Evolutionary conservation across 2,329 filamentous ascomycete species (phyloP), one percentile per base, ranked within the genome.

Genomic region (Fusarium sarcochroum): DNA sequence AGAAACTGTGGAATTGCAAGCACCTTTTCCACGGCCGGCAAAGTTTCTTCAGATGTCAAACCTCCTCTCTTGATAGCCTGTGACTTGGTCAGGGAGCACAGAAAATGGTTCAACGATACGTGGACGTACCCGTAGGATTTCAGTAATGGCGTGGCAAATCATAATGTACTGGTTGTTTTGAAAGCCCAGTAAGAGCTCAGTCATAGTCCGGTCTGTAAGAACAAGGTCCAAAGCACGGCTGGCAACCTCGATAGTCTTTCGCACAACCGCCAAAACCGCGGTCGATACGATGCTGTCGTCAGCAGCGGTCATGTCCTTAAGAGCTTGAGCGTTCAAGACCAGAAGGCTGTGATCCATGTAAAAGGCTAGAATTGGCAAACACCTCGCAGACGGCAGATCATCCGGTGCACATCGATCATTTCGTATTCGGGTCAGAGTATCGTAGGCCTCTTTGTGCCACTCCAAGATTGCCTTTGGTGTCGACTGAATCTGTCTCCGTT

Each of bases 161-260:
- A 63, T 63, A 2, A 63, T 35, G 15, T 57, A 63, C 8, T 63
- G 59, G 4, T 48, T 63, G 7, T 63, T 63, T n/a, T 63, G 59
- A 4, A 63, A 63, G 0, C 59, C 59, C 13, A 63, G 20, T 0
- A 50, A 40, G 17, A 63, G 49, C 1, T 63, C 59, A 6, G 25
- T 44, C 18, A 63, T 48, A 0, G 58, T 57, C 14, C 48, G 47
- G 6, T 63, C 59, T 5, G 32, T 17, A 0, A 37, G 20, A 0
- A 63, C 3, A 1, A 47, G 38, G 1, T 63, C 20, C 3, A 63
- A 17, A 1, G 21, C 38, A 5, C 42, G 59, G 7, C 59, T 11
- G 3, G 59, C 58, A 10, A 63, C 58, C 13, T 63, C 48, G 2
- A 63, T 47, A 0, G 25, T 47, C 6, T 44, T 63, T 17, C 37